phyloP scores from a whole-genome alignment of 208 protist species.

The Acanthamoeba lenticulata region DNA sequence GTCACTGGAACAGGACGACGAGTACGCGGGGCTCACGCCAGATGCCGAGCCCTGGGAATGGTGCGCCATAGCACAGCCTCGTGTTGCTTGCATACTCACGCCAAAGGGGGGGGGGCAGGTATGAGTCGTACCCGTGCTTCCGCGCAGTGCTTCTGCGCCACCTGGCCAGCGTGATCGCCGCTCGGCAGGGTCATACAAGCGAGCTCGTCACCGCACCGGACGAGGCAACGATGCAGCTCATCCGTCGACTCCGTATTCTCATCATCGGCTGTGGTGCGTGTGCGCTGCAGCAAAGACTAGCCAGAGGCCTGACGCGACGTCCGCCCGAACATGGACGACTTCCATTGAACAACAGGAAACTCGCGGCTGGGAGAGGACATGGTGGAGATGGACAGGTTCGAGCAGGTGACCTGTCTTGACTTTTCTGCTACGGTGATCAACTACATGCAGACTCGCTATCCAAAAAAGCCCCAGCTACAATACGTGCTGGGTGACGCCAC shows the following conservation, averaged over 20 bases:
- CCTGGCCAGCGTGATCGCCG: background rate
- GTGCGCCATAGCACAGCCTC: background rate
- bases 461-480: background rate
- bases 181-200: background rate
- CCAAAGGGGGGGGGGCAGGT: background rate
- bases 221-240: background rate
- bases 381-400: slow-evolving; percentile 4
- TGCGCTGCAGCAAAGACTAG: background rate
- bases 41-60: background rate
- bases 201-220: background rate
- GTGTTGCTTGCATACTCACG: too few relatives aligned
- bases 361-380: slow-evolving; percentile 9
- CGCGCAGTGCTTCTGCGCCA: background rate
- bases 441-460: background rate
- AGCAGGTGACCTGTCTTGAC: background rate
- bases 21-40: background rate
- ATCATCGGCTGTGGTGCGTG: background rate
- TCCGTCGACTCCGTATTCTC: background rate
- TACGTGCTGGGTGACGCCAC: background rate
- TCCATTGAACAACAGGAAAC: background rate
- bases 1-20: background rate
- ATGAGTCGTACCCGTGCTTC: background rate
- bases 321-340: too few relatives aligned
- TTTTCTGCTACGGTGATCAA: background rate
- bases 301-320: too few relatives aligned